Base-by-base conservation (phyloP, 2,329 filamentous ascomycete genomes). In the Penicillium concentricum region DNA sequence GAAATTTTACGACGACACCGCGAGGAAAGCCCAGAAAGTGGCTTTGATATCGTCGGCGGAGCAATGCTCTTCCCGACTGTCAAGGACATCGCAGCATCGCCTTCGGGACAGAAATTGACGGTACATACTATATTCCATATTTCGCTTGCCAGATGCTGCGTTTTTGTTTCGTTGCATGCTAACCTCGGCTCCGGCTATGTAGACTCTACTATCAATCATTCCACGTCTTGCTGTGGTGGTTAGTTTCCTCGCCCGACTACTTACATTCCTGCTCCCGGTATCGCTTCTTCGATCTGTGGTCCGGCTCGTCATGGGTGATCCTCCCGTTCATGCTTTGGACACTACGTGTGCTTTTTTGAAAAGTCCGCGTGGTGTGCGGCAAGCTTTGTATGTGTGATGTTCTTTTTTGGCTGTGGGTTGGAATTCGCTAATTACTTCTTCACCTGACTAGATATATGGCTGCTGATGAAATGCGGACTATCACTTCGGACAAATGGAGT, bases 11-110 rank as follows among this genome's bases (percentile, higher is more conserved):
- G 85, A 59, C 78, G 84, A 10, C 81, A 86, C 59, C 74, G 79
- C 35, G 76, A 76, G 37, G 48, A 51, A 42, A n/a, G 2, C 32
- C 35, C 26, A 16, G 3, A 15, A 5, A 57, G 54, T 7, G 58
- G 65, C 12, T 74, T 78, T 43, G 72, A 76, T 57, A 73, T 80
- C 24, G 64, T 75, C 30, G 76, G 77, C 0, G 88, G 82, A 1
- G 78, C 91, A 41, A 78, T 92, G 54, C 79, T 92, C 18, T 91
- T 91, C 69, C 88, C 89, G 1, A 91, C 89, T 1, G 81, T 92
- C 37, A 81, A 86, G n/a, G 83, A 91, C 72, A 86, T 92, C 60
- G 84, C 85, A 10, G 73, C 76, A 54, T 89, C 86, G 1, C 79
- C 82, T 0, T 84, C 79, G 28, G 89, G 89, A 1, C 74, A 74